Conservation (phyloP, 2,329 filamentous ascomycete species). For the Scedosporium apiospermum region DNA sequence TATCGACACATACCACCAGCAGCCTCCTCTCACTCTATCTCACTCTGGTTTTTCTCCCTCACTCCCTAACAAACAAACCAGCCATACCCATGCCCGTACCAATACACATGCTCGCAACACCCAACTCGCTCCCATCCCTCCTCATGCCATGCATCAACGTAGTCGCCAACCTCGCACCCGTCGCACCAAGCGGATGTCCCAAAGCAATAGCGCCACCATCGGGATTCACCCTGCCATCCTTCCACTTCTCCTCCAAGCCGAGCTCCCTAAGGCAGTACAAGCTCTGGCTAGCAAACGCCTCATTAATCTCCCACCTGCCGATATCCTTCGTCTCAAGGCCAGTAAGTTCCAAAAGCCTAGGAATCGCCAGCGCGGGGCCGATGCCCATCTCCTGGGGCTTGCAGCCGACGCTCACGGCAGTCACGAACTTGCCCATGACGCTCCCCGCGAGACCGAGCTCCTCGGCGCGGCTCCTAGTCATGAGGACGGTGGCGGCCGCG, state of each 20-base stretch:
- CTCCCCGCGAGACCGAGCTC: slow-evolving; percentile 57
- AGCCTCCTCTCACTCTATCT: not conserved
- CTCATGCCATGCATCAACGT: slow-evolving; percentile 59
- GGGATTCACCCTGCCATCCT: slow-evolving; percentile 69
- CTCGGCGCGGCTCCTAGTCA: slow-evolving; percentile 71
- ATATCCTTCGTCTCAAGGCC: slow-evolving; percentile 62
- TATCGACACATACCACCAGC: not conserved
- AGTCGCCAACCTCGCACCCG: slow-evolving; percentile 70
- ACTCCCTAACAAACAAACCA: slow-evolving; percentile 56
- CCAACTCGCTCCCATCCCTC: slow-evolving; percentile 63
- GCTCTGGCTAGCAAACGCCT: slow-evolving; percentile 61
- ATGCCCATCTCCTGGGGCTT: slow-evolving; percentile 90
- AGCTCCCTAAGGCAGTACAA: slow-evolving; percentile 64
- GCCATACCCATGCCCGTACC: slow-evolving; percentile 76
- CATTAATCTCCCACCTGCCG: slow-evolving; percentile 87
- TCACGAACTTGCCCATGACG: slow-evolving; percentile 79
- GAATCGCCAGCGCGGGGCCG: slow-evolving; percentile 78
- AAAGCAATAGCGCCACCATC: slow-evolving; percentile 92
- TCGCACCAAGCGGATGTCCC: slow-evolving; percentile 84
- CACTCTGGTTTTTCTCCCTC: slow-evolving; percentile 10
- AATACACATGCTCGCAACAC: slow-evolving; percentile 86
- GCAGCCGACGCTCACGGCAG: slow-evolving; percentile 66
- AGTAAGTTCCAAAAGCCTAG: slow-evolving; percentile 62
- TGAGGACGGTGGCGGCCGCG: slow-evolving; percentile 73
- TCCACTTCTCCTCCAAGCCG: slow-evolving; percentile 52